These are phyloP conservation scores for Primulina tabacum DNA, from an alignment of 257 asterid species.

Conservation along the genomic window DNA sequence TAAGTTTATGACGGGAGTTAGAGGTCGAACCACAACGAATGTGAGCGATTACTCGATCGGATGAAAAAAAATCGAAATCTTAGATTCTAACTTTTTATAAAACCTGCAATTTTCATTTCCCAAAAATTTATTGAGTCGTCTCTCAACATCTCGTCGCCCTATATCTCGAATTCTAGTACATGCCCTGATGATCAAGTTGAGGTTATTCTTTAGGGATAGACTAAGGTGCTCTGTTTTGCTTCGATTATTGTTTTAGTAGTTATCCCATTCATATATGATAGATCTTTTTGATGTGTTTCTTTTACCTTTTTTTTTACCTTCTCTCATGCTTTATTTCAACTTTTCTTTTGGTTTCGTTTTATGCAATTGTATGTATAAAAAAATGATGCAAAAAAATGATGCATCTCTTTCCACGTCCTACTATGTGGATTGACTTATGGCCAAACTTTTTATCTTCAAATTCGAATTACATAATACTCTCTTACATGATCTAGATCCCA, in stretches of 20 bases:
- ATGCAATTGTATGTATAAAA: constrained; percentile 26
- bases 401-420: constrained; percentile 37
- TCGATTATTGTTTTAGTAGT: constrained; percentile 14
- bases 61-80: constrained; percentile 23
- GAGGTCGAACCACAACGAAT: background rate
- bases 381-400: constrained; percentile 45
- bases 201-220: constrained; percentile 10
- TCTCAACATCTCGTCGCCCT: background rate
- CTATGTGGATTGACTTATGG: constrained; percentile 34
- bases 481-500: no score
- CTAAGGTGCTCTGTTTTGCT: background rate
- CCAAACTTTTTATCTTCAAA: constrained; percentile 27
- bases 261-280: constrained; percentile 13
- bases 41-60: background rate
- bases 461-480: constrained; percentile 31
- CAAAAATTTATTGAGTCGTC: no score
- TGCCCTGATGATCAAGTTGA: constrained; percentile 13
- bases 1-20: constrained; percentile 41
- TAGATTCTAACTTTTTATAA: no score
- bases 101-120: background rate
- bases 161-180: background rate
- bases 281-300: constrained; percentile 1
- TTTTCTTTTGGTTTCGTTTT: constrained; percentile 33
- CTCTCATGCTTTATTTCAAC: constrained; percentile 25
- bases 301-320: background rate